A percentile compares a stretch with the other conserved stretches of the same genome.
Evolutionary conservation across 257 asterid genomes (phyloP).

Genomic region (Solanum sparsipilum): DNA sequence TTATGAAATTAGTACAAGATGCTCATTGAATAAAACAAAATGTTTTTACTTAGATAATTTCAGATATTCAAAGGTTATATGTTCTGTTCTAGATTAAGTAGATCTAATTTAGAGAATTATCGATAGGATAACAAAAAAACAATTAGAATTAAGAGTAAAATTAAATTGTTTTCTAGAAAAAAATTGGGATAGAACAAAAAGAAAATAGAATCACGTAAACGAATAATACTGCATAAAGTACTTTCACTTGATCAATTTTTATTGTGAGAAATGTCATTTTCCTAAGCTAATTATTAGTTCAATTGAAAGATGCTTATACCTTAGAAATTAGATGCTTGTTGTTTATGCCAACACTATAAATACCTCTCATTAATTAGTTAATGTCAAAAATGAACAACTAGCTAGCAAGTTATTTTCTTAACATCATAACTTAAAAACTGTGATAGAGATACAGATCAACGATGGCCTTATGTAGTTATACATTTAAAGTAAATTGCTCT

Average conservation of each 20-base stretch:
- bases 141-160: not conserved
- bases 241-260: not conserved
- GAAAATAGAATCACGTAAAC: not conserved
- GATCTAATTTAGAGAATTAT: too few species aligned
- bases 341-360: not conserved
- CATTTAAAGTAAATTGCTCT: constrained; percentile 6
- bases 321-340: not conserved
- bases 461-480: not conserved
- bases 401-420: not conserved
- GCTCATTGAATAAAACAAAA: too few species aligned
- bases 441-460: not conserved
- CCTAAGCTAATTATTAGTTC: not conserved
- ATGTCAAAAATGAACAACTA: not conserved
- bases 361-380: not conserved
- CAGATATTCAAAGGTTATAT: too few species aligned
- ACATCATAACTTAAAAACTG: not conserved
- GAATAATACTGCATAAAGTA: not conserved
- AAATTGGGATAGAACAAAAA: not conserved
- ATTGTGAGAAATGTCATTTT: not conserved
- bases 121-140: too few species aligned
- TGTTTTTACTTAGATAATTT: too few species aligned
- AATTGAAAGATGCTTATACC: not conserved
- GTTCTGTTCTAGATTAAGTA: too few species aligned
- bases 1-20: too few species aligned
- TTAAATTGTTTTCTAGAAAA: too few species aligned